These are phyloP conservation scores for Calendula officinalis DNA, from an alignment of 129 eudicot genomes.

Conservation along the genomic window DNA sequence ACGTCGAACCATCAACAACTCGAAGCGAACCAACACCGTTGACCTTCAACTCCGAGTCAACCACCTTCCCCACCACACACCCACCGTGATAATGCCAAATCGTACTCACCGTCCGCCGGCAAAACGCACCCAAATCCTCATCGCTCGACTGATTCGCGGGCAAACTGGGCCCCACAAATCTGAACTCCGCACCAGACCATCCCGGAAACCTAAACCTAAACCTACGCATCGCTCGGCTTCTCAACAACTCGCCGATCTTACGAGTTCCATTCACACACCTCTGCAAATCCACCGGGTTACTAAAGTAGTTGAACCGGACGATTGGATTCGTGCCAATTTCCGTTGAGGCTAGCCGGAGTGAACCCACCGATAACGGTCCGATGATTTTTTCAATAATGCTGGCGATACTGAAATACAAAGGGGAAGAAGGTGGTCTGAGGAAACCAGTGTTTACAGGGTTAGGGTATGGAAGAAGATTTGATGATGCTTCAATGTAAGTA, in stretches of 20 bases:
- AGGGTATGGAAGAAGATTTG: constrained; percentile 54
- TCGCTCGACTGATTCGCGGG: constrained; percentile 56
- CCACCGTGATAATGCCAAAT: constrained; percentile 99
- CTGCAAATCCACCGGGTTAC: constrained; percentile 56
- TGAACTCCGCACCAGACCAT: constrained; percentile 57
- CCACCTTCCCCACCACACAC: constrained; percentile 76
- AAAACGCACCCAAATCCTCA: constrained; percentile 53
- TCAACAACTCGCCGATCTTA: constrained; percentile 51
- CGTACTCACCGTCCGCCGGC: constrained; percentile 77
- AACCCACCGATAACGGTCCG: constrained; percentile 67
- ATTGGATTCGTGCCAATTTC: constrained; percentile 62
- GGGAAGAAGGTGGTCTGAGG: constrained; percentile 41
- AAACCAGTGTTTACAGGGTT: constrained; percentile 46
- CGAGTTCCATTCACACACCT: constrained; percentile 75
- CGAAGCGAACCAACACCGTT: constrained; percentile 62
- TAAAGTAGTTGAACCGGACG: constrained; percentile 83
- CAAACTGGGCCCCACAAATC: constrained; percentile 60
- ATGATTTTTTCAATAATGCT: constrained; percentile 74
- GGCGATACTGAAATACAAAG: constrained; percentile 63
- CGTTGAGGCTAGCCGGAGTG: constrained; percentile 69
- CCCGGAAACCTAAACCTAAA: constrained; percentile 52
- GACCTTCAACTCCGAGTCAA: constrained; percentile 59
- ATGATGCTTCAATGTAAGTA: constrained; percentile 81
- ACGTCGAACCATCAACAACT: constrained; percentile 79
- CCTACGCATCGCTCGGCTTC: constrained; percentile 55